Evolutionary conservation across 306 rosid genomes (phyloP), one percentile per base, ranked within the genome.

Genomic region (Oxytropis ochrocephala): DNA sequence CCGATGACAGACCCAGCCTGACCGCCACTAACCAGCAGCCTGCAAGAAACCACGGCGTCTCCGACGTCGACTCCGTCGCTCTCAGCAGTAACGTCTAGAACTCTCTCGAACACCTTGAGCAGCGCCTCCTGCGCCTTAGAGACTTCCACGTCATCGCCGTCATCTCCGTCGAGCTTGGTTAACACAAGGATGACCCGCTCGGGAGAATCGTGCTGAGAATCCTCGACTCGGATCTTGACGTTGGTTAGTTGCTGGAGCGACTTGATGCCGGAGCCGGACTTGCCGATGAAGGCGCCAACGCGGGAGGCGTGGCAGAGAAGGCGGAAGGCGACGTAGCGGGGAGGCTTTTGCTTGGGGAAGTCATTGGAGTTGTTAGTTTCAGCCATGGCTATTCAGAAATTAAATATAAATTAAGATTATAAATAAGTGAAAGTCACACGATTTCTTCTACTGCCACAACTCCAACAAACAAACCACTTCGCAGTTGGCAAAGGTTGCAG

Each of bases 251-350:
- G 86, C 88, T 88, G 97, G 14, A 94, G 96, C 50, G 81, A 75
- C 87, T 83, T 94, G 60, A 94, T 91, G 5, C 78, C 82, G 58
- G 17, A 8, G 12, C 99, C 99, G 7, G 92, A 80, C 79, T 88
- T 91, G 1, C 99, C 99, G 58, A 94, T 94, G 54, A 94, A 67
- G 17, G 95, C 95, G 11, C 99, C 99, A 4, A 91, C 79, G 46
- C 99, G 86, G 0, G 99, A 94, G 2, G 90, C 87, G 79, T 94
- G 99, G 81, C 99, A 94, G 78, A 94, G 96, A 32, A 94, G 76
- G 46, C 99, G 97, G 79, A 94, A 91, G 2, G 92, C 78, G 0
- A 79, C 84, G 49, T 90, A 90, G 39, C 85, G 19, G 82, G 0
- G 76, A 83, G 18, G 6, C 18, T 59, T 24, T 3, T 84, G 89